phyloP scores from a whole-genome alignment of 2,329 filamentous ascomycete species.

The Didymella arachidicola region DNA sequence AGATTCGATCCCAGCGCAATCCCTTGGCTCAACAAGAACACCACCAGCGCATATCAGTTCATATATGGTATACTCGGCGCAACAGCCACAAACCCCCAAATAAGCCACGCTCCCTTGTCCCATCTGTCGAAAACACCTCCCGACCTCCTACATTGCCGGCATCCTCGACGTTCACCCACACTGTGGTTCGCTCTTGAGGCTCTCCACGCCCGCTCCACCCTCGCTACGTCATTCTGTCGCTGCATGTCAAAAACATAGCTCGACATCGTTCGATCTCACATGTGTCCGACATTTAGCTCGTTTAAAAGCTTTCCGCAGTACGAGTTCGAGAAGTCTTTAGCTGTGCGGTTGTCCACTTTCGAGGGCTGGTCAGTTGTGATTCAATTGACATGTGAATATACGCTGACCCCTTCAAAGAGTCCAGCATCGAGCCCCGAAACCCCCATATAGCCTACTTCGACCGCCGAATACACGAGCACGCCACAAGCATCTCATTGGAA shows the following conservation, averaged over 20 bases:
- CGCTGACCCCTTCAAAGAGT: conserved; percentile 28
- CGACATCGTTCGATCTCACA: conserved; percentile 36
- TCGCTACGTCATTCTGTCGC: conserved; percentile 38
- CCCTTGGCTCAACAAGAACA: conserved; percentile 44
- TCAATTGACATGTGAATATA: conserved; percentile 19
- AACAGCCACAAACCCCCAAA: conserved; percentile 12
- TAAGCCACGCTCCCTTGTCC: conserved; percentile 1
- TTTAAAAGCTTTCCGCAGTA: conserved; percentile 36
- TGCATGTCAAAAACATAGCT: conserved; percentile 26
- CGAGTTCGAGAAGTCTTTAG: conserved; percentile 40
- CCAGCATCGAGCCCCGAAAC: conserved; percentile 17
- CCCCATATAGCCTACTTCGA: conserved; percentile 17
- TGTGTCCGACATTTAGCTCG: conserved; percentile 34
- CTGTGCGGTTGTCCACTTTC: conserved; percentile 26
- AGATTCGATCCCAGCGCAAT: conserved; percentile 34
- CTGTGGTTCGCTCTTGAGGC: conserved; percentile 11
- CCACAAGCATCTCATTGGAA: conserved; percentile 5
- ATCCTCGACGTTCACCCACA: conserved; percentile 7
- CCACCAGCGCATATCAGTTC: conserved; percentile 15
- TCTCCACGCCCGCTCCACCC: conserved; percentile 21
- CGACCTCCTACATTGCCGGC: conserved; percentile 2
- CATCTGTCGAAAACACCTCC: conserved; percentile 6
- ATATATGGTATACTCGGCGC: conserved; percentile 7
- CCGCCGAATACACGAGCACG: conserved; percentile 6
- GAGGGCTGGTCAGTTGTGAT: conserved; percentile 23